phyloP scores from a whole-genome alignment of 2,329 filamentous ascomycete species.

The Sclerotinia glacialis region DNA sequence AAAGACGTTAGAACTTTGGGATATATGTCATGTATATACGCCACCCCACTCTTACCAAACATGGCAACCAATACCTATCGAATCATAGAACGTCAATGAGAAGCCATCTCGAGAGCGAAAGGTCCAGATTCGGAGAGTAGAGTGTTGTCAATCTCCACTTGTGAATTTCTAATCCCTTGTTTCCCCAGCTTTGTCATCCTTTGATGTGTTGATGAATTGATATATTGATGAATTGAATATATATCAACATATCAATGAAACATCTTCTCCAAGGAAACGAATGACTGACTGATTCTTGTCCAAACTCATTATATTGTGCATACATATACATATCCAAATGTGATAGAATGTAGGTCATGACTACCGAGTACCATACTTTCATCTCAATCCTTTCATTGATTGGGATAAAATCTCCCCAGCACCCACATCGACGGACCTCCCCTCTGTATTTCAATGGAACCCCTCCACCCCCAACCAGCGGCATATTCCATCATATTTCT shows the following conservation, averaged over 20 bases:
- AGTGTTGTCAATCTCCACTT: constrained; percentile 6
- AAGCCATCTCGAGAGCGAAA: neutral
- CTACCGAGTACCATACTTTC: neutral
- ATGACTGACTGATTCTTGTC: neutral
- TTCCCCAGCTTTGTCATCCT: constrained; percentile 20
- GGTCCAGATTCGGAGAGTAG: neutral
- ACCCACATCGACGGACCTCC: neutral
- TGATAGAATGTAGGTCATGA: neutral
- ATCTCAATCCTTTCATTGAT: neutral
- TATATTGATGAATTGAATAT: neutral
- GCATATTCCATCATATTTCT: constrained; percentile 13
- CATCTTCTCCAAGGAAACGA: neutral
- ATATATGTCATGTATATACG: constrained; percentile 20
- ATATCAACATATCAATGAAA: constrained; percentile 4
- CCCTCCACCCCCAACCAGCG: constrained; percentile 17
- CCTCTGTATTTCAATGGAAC: constrained; percentile 13
- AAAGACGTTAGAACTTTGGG: constrained; percentile 26
- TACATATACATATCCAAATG: neutral
- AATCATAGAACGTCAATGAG: neutral
- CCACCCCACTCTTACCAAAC: constrained; percentile 16
- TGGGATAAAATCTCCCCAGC: neutral
- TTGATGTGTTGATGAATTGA: neutral
- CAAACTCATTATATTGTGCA: neutral
- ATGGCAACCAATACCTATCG: neutral
- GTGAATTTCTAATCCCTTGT: neutral